phyloP scores from a whole-genome alignment of 202 grass and related monocot species.

The Panicum virgatum region DNA sequence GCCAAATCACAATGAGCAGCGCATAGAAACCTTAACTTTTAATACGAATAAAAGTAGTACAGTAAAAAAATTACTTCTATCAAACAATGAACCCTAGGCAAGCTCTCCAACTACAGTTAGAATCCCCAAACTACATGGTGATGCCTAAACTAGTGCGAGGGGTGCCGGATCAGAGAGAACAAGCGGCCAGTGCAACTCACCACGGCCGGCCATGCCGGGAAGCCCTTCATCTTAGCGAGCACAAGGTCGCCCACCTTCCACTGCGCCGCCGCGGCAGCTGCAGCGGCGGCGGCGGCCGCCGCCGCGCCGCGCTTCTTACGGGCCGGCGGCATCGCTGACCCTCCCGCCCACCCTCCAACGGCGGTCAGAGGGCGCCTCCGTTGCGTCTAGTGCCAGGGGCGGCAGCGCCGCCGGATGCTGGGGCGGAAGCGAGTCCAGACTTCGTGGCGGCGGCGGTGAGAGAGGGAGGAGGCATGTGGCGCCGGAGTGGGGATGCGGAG shows the following conservation, averaged over 20 bases:
- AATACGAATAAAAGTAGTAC: neutral
- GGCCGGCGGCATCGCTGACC: conserved; percentile 68
- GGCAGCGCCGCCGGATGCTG: conserved; percentile 17
- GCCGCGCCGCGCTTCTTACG: conserved; percentile 59
- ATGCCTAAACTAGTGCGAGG: neutral
- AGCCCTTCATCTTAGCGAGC: conserved; percentile 98
- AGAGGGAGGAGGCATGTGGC: conserved; percentile 36
- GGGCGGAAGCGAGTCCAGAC: conserved; percentile 17
- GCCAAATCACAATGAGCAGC: neutral
- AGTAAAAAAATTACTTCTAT: neutral
- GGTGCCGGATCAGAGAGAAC: conserved; percentile 37
- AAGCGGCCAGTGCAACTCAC: conserved; percentile 41
- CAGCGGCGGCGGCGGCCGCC: conserved; percentile 42
- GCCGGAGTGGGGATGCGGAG: conserved; percentile 38
- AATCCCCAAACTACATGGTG: neutral
- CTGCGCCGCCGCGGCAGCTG: conserved; percentile 63
- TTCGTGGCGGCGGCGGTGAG: conserved; percentile 25
- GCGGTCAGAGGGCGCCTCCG: conserved; percentile 19
- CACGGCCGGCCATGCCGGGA: conserved; percentile 95
- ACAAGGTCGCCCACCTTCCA: conserved; percentile 99
- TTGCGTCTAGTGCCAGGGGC: conserved; percentile 25
- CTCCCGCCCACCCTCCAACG: conserved; percentile 31
- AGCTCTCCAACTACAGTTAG: neutral
- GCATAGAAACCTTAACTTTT: neutral
- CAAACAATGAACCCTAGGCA: conserved; percentile 21